A percentile compares a stretch with the other conserved stretches of the same genome.
phyloP scores from a whole-genome alignment of 495 filamentous ascomycete species.

The Aspergillus steynii region DNA sequence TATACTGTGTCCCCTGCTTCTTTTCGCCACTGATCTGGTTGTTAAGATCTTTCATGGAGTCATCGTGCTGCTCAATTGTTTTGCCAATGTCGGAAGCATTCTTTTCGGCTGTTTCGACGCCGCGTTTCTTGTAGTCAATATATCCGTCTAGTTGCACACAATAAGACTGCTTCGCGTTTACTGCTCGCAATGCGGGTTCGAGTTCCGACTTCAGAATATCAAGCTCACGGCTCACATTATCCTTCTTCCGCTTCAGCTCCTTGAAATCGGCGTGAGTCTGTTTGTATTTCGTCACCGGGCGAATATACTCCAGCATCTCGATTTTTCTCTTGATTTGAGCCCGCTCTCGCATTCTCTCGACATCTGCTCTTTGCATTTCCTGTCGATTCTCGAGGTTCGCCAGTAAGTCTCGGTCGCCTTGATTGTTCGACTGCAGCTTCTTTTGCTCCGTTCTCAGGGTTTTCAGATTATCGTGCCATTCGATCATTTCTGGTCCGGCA shows the following conservation, averaged over 20 bases:
- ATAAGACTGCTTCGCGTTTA: slow-evolving; percentile 68
- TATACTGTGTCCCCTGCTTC: slow-evolving; percentile 48
- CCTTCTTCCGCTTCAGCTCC: slow-evolving; percentile 48
- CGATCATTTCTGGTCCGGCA: slow-evolving; percentile 73
- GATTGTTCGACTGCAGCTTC: slow-evolving; percentile 56
- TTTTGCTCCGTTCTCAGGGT: slow-evolving; percentile 68
- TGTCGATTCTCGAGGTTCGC: slow-evolving; percentile 70
- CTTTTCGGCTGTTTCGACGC: slow-evolving; percentile 50
- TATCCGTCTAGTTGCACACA: slow-evolving; percentile 46
- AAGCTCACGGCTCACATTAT: slow-evolving; percentile 50
- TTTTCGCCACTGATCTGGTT: slow-evolving; percentile 59
- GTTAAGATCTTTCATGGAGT: slow-evolving; percentile 55
- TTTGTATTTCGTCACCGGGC: slow-evolving; percentile 65
- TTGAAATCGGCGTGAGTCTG: slow-evolving; percentile 30
- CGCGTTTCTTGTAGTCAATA: slow-evolving; percentile 50
- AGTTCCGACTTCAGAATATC: slow-evolving; percentile 58
- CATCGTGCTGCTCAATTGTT: slow-evolving; percentile 53
- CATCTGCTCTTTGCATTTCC: slow-evolving; percentile 74
- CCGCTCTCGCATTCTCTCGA: slow-evolving; percentile 78
- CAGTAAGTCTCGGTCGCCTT: slow-evolving; percentile 60
- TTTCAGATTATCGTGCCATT: slow-evolving; percentile 77
- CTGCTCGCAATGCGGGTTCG: slow-evolving; percentile 65
- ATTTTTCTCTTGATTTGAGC: slow-evolving; percentile 65
- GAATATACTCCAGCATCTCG: slow-evolving; percentile 62
- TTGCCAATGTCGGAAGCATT: slow-evolving; percentile 50